phyloP scores from a whole-genome alignment of 805 yeast species.

The Wickerhamomyces ciferrii region DNA sequence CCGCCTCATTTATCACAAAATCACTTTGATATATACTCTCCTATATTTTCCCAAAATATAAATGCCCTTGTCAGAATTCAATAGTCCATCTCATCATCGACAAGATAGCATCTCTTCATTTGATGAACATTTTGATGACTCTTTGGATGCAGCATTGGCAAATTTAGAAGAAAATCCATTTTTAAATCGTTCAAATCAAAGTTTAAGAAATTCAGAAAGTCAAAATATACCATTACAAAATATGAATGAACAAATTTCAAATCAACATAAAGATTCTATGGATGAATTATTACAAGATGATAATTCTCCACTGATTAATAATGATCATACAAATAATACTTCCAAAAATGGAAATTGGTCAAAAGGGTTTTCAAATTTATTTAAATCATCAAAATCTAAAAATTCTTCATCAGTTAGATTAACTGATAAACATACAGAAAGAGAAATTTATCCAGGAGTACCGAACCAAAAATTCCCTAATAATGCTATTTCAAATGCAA shows the following conservation, averaged over 20 bases:
- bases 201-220: constrained; percentile 25
- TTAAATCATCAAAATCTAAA: not conserved
- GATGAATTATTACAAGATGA: constrained; percentile 17
- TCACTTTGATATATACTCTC: no score
- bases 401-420: constrained; percentile 15
- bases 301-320: constrained; percentile 9
- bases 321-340: constrained; percentile 2
- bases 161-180: constrained; percentile 37
- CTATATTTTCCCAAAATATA: not conserved
- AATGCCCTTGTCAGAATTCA: constrained; percentile 13
- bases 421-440: constrained; percentile 27
- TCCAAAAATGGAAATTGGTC: not conserved
- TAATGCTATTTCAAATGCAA: constrained; percentile 90
- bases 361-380: not conserved
- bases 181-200: constrained; percentile 19
- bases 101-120: constrained; percentile 37
- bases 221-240: constrained; percentile 26
- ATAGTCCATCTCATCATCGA: constrained; percentile 13
- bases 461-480: constrained; percentile 42
- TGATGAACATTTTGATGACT: constrained; percentile 59
- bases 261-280: constrained; percentile 19
- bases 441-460: constrained; percentile 38
- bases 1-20: not conserved
- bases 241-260: constrained; percentile 19
- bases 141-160: constrained; percentile 62